These are phyloP conservation scores for Ogataea pilisensis DNA, from an alignment of 805 yeast genomes.

Conservation along the genomic window DNA sequence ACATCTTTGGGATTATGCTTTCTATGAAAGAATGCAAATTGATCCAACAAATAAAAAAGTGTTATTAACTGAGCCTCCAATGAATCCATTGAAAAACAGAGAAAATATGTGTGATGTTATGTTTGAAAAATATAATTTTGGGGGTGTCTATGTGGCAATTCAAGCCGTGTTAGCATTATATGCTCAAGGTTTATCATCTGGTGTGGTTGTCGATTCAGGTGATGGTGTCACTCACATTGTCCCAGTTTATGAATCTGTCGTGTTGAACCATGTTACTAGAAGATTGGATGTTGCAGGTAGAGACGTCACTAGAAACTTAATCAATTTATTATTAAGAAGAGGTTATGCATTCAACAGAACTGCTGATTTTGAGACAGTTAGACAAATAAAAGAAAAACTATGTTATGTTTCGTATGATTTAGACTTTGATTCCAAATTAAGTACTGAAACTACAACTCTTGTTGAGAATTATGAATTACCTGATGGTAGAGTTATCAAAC, in stretches of 20 bases:
- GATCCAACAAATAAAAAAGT: conserved; percentile 74
- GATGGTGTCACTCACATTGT: conserved; percentile 98
- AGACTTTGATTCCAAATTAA: conserved; percentile 79
- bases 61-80: conserved; percentile 93
- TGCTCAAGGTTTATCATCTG: conserved; percentile 94
- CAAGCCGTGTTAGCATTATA: conserved; percentile 98
- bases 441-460: conserved; percentile 92
- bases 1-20: conserved; percentile 96
- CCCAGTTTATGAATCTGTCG: conserved; percentile 96
- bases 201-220: conserved; percentile 98
- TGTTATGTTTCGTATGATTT: conserved; percentile 95
- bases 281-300: conserved; percentile 97
- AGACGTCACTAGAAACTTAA: conserved; percentile 95
- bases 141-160: conserved; percentile 92
- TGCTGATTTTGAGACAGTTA: conserved; percentile 97
- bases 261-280: conserved; percentile 87
- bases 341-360: conserved; percentile 98
- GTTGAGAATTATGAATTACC: conserved; percentile 92
- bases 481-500: conserved; percentile 90
- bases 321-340: conserved; percentile 84
- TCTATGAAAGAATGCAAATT: conserved; percentile 82
- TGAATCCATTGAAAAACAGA: conserved; percentile 90
- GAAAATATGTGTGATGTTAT: conserved; percentile 88
- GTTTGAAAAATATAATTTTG: conserved; percentile 87
- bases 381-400: conserved; percentile 94